phyloP scores from a whole-genome alignment of 1,139 yeast genomes.

The Suhomyces coccinellae region DNA sequence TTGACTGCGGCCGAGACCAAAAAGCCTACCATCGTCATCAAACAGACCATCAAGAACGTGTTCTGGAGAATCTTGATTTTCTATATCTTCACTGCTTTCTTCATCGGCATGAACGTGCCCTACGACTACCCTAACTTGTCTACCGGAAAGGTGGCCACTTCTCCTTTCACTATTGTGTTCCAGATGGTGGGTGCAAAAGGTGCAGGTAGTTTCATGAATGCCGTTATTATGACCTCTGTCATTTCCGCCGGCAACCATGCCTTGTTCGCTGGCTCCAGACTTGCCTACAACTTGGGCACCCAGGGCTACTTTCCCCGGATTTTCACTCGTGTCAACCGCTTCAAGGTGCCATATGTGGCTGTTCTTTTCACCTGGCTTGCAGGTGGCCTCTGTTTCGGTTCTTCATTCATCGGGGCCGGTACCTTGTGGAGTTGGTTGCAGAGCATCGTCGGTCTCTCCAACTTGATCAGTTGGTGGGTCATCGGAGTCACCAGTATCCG shows the following conservation, averaged over 20 bases:
- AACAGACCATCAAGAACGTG: constrained; percentile 57
- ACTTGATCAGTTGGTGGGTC: constrained; percentile 45
- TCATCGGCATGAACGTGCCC: constrained; percentile 48
- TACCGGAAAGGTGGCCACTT: constrained; percentile 48
- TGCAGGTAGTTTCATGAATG: constrained; percentile 47
- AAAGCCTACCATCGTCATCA: constrained; percentile 59
- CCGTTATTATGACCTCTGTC: constrained; percentile 44
- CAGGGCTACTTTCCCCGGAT: constrained; percentile 42
- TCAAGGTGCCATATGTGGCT: constrained; percentile 41
- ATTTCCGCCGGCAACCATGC: constrained; percentile 52
- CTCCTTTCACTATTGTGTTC: constrained; percentile 67
- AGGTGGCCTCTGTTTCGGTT: constrained; percentile 46
- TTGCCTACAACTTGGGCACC: constrained; percentile 42
- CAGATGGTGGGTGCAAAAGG: constrained; percentile 51
- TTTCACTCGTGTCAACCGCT: constrained; percentile 36
- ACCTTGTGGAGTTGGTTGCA: constrained; percentile 48
- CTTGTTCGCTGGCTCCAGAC: constrained; percentile 44
- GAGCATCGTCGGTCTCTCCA: constrained; percentile 45
- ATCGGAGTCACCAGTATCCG: constrained; percentile 42
- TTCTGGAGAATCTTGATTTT: constrained; percentile 51
- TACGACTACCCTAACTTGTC: constrained; percentile 41
- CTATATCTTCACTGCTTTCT: constrained; percentile 43
- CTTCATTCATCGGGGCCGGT: constrained; percentile 46
- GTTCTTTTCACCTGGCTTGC: constrained; percentile 42
- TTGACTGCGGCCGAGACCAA: constrained; percentile 67